Evolutionary conservation across 768 basidiomycete species (phyloP).

Genomic region (Leccinum boreale): DNA sequence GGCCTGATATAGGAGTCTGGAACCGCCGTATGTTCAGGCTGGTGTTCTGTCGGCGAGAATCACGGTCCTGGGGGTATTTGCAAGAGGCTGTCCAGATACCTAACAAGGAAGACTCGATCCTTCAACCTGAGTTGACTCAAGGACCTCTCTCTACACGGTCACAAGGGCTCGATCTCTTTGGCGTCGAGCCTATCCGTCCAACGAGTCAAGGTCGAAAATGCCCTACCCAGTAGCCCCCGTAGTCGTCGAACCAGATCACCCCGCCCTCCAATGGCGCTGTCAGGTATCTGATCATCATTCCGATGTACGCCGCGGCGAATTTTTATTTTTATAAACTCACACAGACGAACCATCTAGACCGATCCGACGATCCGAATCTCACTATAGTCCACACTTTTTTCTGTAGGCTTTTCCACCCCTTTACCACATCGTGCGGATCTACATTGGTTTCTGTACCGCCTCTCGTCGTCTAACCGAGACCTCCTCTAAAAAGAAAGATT

Average conservation of each 20-base stretch:
- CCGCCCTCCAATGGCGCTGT: background rate
- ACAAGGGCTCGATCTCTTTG: background rate
- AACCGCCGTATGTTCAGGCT: background rate
- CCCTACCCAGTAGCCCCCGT: background rate
- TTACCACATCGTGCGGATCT: background rate
- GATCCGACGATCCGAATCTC: background rate
- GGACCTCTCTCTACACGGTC: background rate
- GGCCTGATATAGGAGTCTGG: background rate
- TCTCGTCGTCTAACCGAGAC: background rate
- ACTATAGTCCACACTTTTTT: background rate
- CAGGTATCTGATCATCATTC: background rate
- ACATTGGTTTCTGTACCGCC: background rate
- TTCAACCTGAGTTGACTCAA: background rate
- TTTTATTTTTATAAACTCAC: background rate
- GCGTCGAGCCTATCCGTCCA: background rate
- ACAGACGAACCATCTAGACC: background rate
- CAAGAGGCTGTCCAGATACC: background rate
- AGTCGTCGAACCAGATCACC: background rate
- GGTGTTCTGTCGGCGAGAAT: background rate
- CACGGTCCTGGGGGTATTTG: background rate
- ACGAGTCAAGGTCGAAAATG: background rate
- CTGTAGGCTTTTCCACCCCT: background rate
- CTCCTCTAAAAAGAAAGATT: background rate
- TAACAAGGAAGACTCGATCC: background rate
- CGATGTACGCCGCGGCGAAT: background rate